Evolutionary conservation across 139 green algal species (phyloP), one percentile per base, ranked within the genome.

Genomic region (Deuterostichococcus epilithicus): DNA sequence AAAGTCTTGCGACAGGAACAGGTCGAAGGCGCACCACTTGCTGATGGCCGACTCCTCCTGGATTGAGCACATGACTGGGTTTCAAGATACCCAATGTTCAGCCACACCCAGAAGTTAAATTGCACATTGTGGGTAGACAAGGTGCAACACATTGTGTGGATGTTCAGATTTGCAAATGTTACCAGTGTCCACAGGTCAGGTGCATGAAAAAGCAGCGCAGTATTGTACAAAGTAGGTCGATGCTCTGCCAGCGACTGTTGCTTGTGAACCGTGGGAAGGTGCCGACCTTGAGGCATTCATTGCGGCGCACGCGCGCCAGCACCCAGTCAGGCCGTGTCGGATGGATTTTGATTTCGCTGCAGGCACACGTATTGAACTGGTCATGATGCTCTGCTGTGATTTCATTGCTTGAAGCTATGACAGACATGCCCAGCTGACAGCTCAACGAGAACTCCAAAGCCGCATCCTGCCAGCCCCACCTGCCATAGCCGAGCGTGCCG

Each of bases 1-100:
- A 80, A 91, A 87, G 72, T 93, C 77, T 78, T 88, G 84, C 25
- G 88, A 83, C 1, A 94, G 38, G 32, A 94, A 87, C 8, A 97
- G 83, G 84, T 95, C 90, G 25, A 80, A 77, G 1, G 81, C 84
- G 78, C 90, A 95, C 60, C 65, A 69, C 23, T 70, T 5, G 76
- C 76, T 83, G 52, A 39, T 71, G 59, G 59, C 65, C 76, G 68
- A 70, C 13, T 70, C 52, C 63, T 79, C 78, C 5, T 69, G 8
- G 37, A 63, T 5, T 13, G 52, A 3, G 18, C 8, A 23, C 10
- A 63, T 63, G 52, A n/a, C 18, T 28, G 52, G 5, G 42, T 23
- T 8, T 23, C 42, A 52, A 52, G 10, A 52, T 52, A n/a, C n/a
- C n/a, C n/a, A n/a, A n/a, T n/a, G n/a, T n/a, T n/a, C n/a, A n/a